These are phyloP conservation scores for Hibiscus mutabilis DNA, from an alignment of 345 rosid species.

Conservation along the genomic window DNA sequence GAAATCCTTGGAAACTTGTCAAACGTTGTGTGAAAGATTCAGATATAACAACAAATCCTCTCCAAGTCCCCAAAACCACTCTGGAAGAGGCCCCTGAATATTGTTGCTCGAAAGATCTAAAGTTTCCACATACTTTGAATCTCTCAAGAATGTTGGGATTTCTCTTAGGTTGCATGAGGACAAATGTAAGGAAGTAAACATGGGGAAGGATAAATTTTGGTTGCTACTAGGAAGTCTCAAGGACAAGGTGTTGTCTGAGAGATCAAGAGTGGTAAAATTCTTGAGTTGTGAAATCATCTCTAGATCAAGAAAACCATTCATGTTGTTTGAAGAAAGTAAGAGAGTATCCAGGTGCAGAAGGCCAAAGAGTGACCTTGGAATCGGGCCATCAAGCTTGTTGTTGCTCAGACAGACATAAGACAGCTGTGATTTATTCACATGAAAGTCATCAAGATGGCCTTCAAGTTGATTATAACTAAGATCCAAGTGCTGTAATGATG, in stretches of 20 bases:
- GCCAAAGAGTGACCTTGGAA: neutral
- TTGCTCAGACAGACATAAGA: neutral
- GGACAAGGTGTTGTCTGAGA: slow-evolving; percentile 10
- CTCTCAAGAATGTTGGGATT: slow-evolving; percentile 10
- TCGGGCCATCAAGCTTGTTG: neutral
- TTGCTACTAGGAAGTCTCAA: neutral
- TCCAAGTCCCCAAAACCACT: slow-evolving; percentile 3
- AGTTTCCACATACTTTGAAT: neutral
- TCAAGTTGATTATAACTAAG: neutral
- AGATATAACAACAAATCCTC: neutral
- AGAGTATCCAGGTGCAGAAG: neutral
- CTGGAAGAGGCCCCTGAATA: slow-evolving; percentile 18
- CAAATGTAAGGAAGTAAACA: neutral
- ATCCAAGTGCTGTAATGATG: neutral
- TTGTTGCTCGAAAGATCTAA: slow-evolving; percentile 15
- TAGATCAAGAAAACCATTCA: slow-evolving; percentile 5
- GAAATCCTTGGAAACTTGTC: neutral
- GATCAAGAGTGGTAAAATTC: neutral
- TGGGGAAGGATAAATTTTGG: slow-evolving; percentile 5
- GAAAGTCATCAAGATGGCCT: neutral
- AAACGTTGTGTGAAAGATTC: slow-evolving; percentile 9
- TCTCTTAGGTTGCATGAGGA: slow-evolving; percentile 12
- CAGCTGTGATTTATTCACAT: neutral
- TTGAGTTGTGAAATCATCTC: slow-evolving; percentile 12
- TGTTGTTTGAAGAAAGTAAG: neutral